Evolutionary conservation across 768 basidiomycete species (phyloP).

Genomic region (Lentinula boryana): DNA sequence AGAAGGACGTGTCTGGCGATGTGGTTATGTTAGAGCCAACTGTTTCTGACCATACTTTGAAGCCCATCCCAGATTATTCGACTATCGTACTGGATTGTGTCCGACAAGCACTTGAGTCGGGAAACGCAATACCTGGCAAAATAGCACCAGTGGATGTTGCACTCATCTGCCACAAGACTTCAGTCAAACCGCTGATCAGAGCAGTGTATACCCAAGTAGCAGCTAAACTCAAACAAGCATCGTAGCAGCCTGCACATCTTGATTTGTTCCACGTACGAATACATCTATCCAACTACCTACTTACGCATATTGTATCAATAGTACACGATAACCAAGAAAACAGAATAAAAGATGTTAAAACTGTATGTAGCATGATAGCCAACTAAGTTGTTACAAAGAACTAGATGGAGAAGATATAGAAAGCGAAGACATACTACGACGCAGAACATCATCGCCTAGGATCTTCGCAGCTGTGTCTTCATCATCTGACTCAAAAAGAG

Average conservation of each 20-base stretch:
- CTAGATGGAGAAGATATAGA: constrained; percentile 11
- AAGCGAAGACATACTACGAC: constrained; percentile 11
- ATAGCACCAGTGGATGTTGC: constrained; percentile 58
- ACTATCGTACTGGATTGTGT: constrained; percentile 45
- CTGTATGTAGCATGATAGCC: background rate
- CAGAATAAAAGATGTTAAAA: constrained; percentile 6
- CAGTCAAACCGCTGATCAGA: constrained; percentile 41
- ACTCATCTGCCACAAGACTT: constrained; percentile 48
- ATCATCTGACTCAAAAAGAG: background rate
- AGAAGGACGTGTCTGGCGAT: background rate
- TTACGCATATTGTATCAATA: background rate
- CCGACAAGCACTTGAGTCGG: constrained; percentile 28
- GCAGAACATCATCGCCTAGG: background rate
- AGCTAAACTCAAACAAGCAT: constrained; percentile 12
- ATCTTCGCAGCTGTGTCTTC: background rate
- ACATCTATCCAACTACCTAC: background rate
- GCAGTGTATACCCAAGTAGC: constrained; percentile 45
- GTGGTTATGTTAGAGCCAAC: constrained; percentile 7
- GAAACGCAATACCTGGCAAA: constrained; percentile 25
- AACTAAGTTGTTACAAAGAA: background rate
- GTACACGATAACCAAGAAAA: background rate
- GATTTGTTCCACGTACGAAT: background rate
- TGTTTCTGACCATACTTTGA: constrained; percentile 31
- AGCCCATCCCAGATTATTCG: constrained; percentile 56
- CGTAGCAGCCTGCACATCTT: background rate